Base-by-base conservation (phyloP, 73 alveolate species). In the Effrenium voratum region DNA sequence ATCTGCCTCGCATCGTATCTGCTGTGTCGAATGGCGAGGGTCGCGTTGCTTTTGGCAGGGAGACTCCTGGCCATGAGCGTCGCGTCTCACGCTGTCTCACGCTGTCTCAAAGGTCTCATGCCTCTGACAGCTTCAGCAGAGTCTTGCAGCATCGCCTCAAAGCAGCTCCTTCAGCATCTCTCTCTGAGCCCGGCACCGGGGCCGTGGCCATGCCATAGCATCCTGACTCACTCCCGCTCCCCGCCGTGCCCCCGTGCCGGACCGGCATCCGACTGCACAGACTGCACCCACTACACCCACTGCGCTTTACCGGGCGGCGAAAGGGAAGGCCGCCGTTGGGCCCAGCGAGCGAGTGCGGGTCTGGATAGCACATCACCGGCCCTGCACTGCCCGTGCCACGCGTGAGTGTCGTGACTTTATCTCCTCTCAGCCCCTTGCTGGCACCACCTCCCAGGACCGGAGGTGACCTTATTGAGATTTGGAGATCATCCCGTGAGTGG, bases 311-410 rank as follows among this genome's bases (percentile, higher is more conserved):
- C 1, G 52, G 32, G 13, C 26, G 47, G 38, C 95, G 95, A 55
- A 90, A 90, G 87, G 97, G 97, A 26, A 90, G 66, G 38, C 97
- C 97, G 50, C 97, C 97, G 75, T 90, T 90, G 97, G 97, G 97
- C 22, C 97, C 97, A 13, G 76, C 97, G 32, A 79, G 57, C 2
- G 97, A 90, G 49, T 90, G 97, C 38, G 97, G 97, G 52, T 90
- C 97, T 1, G 97, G 97, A 55, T 90, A 90, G 66, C 97, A 90
- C 97, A 90, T 90, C 87, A 90, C 97, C 2, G 97, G 97, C 5
- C 95, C 94, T 86, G 49, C 16, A 24, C 75, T 38, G 34, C n/a
- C n/a, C n/a, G n/a, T n/a, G n/a, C n/a, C n/a, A n/a, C n/a, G n/a
- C 30, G 30, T 55, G 68, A 55, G 12, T 22, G 12, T 15, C 68